These are phyloP conservation scores for Trametes sp. DNA, from an alignment of 1,284 basidiomycete genomes.

Conservation along the genomic window DNA sequence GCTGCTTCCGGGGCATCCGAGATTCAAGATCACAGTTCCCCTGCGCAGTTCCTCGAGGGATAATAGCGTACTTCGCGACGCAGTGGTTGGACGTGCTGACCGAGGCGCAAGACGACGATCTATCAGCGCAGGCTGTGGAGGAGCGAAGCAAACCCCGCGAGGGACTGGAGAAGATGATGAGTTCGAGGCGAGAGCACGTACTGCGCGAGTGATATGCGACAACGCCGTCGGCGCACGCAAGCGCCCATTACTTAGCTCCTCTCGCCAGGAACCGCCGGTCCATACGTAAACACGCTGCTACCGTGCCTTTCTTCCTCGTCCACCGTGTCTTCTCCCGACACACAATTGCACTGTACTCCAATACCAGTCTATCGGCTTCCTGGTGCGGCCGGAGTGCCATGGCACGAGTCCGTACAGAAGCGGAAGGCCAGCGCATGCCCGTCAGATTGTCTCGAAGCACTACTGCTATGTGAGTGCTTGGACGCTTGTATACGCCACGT, in stretches of 20 bases:
- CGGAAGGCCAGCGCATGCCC: too few species aligned
- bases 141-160: neutral
- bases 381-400: too few species aligned
- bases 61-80: neutral
- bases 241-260: neutral
- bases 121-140: constrained; percentile 5
- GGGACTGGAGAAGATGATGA: constrained; percentile 6
- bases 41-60: neutral
- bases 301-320: neutral
- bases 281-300: neutral
- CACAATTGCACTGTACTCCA: neutral
- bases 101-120: constrained; percentile 5
- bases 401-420: too few species aligned
- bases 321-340: neutral
- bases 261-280: neutral
- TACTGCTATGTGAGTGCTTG: too few species aligned
- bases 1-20: neutral
- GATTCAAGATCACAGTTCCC: constrained; percentile 2
- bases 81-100: neutral
- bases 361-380: too few species aligned
- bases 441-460: too few species aligned
- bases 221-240: neutral
- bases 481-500: too few species aligned
- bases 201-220: neutral
- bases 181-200: neutral